Evolutionary conservation across 2,329 filamentous ascomycete species (phyloP).

Genomic region (Talaromyces verruculosus): DNA sequence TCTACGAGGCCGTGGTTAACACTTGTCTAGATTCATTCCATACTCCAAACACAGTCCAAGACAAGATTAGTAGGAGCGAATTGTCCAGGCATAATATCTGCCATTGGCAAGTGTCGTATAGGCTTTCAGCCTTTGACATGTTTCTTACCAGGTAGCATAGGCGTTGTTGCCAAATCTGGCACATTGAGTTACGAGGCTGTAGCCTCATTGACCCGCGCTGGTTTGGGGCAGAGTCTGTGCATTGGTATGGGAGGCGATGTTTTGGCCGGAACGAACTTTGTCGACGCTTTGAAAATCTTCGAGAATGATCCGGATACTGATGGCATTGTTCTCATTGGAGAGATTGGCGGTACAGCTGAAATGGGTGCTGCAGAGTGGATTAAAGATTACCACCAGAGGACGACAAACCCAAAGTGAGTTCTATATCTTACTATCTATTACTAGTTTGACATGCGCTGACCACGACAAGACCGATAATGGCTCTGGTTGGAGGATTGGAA

Average conservation of each 20-base stretch:
- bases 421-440: neutral
- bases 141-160: conserved; percentile 67
- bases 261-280: conserved; percentile 70
- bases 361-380: conserved; percentile 74
- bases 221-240: conserved; percentile 73
- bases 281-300: conserved; percentile 68
- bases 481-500: conserved; percentile 65
- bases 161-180: conserved; percentile 77
- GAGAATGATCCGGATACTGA: conserved; percentile 66
- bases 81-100: conserved; percentile 75
- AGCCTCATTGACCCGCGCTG: conserved; percentile 69
- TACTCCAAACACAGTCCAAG: conserved; percentile 68
- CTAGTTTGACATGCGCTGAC: neutral
- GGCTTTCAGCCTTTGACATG: conserved; percentile 76
- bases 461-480: conserved; percentile 64
- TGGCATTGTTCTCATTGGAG: conserved; percentile 70
- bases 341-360: conserved; percentile 69
- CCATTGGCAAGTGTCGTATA: conserved; percentile 67
- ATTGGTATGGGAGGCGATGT: conserved; percentile 77
- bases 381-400: conserved; percentile 60
- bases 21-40: conserved; percentile 60
- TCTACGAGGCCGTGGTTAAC: neutral
- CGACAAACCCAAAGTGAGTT: conserved; percentile 62
- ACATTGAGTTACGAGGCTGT: conserved; percentile 80
- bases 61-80: conserved; percentile 78